Conservation (phyloP, 2,329 filamentous ascomycete species). For the Trichoderma guizhouense region DNA sequence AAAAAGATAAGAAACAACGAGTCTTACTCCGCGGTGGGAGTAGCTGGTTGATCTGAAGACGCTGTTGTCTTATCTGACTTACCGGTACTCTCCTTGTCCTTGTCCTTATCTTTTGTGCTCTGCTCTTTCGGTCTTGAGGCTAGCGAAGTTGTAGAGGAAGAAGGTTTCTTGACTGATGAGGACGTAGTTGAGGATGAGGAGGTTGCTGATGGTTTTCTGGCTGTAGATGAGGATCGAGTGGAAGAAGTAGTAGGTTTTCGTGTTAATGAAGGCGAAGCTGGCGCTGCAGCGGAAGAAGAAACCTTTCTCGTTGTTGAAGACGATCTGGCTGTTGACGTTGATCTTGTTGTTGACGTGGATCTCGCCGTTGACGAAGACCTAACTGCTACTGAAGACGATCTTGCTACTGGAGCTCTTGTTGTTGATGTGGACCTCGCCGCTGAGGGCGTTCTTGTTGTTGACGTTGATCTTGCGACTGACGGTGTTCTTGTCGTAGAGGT, state of each 20-base stretch:
- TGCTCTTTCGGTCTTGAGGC: slow-evolving; percentile 10
- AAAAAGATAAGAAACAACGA: not conserved
- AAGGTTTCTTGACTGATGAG: slow-evolving; percentile 17
- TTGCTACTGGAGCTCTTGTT: not conserved
- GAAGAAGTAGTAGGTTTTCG: slow-evolving; percentile 1
- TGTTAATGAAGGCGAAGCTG: not conserved
- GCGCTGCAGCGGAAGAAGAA: not conserved
- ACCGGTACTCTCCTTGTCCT: slow-evolving; percentile 6
- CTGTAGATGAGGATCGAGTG: not conserved
- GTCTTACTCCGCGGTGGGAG: not conserved
- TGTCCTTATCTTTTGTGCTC: slow-evolving; percentile 21
- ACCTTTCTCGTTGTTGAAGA: slow-evolving; percentile 4
- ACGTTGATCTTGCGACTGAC: not conserved
- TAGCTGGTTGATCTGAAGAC: not conserved
- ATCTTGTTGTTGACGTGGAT: not conserved
- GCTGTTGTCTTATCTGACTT: not conserved
- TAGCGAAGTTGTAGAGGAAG: not conserved
- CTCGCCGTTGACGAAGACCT: not conserved
- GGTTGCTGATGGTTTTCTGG: not conserved
- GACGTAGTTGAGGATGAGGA: not conserved
- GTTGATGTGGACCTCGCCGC: not conserved
- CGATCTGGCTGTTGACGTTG: not conserved
- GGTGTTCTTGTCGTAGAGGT: not conserved
- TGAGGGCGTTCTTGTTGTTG: not conserved
- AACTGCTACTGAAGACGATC: not conserved